Base-by-base conservation (phyloP, 2,329 filamentous ascomycete species). In the Exserohilum turcica region DNA sequence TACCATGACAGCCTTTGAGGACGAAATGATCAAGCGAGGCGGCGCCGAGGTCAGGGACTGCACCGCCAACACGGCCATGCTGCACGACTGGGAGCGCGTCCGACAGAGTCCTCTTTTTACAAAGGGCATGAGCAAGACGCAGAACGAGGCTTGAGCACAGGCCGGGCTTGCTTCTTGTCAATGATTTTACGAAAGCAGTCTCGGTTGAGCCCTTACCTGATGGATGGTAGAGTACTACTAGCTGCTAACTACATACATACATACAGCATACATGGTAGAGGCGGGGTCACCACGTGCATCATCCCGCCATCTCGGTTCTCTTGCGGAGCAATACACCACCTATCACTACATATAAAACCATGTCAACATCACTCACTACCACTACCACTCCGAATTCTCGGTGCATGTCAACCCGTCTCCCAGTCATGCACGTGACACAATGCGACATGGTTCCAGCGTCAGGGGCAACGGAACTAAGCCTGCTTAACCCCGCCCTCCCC, bases 11-110 rank as follows among this genome's bases (percentile, higher is more conserved):
- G 64, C 54, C 2, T 81, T 79, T 54, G 79, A 82, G 56, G 64
- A 65, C 2, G 78, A 80, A 59, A 78, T 81, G 75, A 75, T 71
- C n/a, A 53, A 45, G 43, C 61, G 73, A 28, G 70, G 64, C 1
- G 70, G 70, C 1, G 64, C 59, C 6, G 73, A 75, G 43, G 72
- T 73, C 3, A 57, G 66, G 43, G 66, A 66, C 15, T 59, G 67
- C 2, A 72, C 64, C 5, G 61, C 59, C 35, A 76, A 76, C 38
- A 74, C 73, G 6, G 53, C 16, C 18, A 56, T 73, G 52, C 51
- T 76, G 38, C 73, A 76, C 57, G 65, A 75, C 28, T 76, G 73
- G 73, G 67, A 71, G 47, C 68, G 61, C 38, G 66, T 74, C 21
- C 68, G 66, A 59, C 55, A 67, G 40, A 71, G 68, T 47, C 70